phyloP scores from a whole-genome alignment of 2,329 filamentous ascomycete genomes.

The Stylonectria norvegica region DNA sequence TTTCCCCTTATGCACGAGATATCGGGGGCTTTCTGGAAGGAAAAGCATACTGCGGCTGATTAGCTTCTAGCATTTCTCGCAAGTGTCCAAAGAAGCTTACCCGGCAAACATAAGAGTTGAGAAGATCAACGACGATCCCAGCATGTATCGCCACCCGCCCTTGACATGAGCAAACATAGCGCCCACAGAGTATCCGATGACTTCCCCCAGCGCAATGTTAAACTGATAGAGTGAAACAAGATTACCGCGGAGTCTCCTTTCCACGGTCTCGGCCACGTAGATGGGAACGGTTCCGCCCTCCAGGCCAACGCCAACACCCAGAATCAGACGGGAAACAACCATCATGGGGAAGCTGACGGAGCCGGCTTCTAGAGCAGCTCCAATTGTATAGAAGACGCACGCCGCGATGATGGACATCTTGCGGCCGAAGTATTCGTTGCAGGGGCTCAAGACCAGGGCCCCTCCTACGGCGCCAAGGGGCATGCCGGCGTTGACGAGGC shows the following conservation, averaged over 20 bases:
- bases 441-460: slow-evolving; percentile 62
- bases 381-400: slow-evolving; percentile 66
- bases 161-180: slow-evolving; percentile 68
- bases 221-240: slow-evolving; percentile 72
- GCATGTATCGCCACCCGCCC: slow-evolving; percentile 71
- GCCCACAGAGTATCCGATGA: slow-evolving; percentile 68
- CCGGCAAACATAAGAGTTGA: slow-evolving; percentile 44
- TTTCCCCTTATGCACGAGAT: not conserved
- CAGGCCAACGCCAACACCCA: slow-evolving; percentile 68
- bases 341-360: slow-evolving; percentile 69
- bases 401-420: slow-evolving; percentile 68
- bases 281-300: slow-evolving; percentile 73
- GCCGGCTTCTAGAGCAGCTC: slow-evolving; percentile 65
- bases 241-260: slow-evolving; percentile 64
- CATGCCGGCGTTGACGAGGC: slow-evolving; percentile 67
- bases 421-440: slow-evolving; percentile 65
- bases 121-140: slow-evolving; percentile 69
- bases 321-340: slow-evolving; percentile 62
- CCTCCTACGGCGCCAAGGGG: slow-evolving; percentile 69
- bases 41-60: not conserved
- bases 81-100: slow-evolving; percentile 14
- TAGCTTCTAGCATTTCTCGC: slow-evolving; percentile 43
- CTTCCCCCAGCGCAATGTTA: slow-evolving; percentile 72
- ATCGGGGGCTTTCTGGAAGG: not conserved
- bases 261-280: slow-evolving; percentile 71